These are phyloP conservation scores for Coemansia sp. DNA, from an alignment of 192 early-diverging fungal species.

Conservation along the genomic window DNA sequence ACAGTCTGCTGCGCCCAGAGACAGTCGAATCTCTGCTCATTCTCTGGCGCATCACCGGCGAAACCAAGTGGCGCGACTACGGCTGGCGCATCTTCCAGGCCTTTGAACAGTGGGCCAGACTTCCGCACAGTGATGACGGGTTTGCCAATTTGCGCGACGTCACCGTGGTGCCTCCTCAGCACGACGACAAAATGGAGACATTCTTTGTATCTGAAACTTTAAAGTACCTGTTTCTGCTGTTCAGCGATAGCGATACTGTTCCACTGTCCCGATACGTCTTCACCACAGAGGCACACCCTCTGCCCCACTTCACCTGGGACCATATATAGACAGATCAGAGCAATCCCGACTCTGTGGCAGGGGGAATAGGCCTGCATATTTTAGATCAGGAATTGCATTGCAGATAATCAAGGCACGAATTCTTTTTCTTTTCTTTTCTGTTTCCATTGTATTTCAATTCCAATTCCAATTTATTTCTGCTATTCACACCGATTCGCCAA, in stretches of 20 bases:
- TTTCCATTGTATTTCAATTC: too few species aligned
- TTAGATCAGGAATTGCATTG: too few species aligned
- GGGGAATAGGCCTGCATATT: too few species aligned
- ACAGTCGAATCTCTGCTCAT: conserved; percentile 87
- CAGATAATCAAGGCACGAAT: too few species aligned
- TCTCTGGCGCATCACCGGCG: conserved; percentile 80
- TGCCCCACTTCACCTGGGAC: conserved; percentile 42
- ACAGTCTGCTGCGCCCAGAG: conserved; percentile 79
- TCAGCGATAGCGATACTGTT: conserved; percentile 60
- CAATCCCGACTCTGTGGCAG: too few species aligned
- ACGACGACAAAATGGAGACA: conserved; percentile 53
- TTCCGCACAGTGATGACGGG: conserved; percentile 54
- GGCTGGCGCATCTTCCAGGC: conserved; percentile 81
- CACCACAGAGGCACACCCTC: conserved; percentile 93
- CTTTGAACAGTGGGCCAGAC: conserved; percentile 72
- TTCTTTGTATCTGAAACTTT: conserved; percentile 93
- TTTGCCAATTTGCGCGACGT: conserved; percentile 55
- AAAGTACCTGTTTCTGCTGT: conserved; percentile 91
- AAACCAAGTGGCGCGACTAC: conserved; percentile 70
- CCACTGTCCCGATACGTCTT: conserved; percentile 83
- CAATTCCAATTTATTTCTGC: too few species aligned
- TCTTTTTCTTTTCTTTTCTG: neutral
- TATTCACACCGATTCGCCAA: neutral
- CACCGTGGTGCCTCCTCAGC: conserved; percentile 21
- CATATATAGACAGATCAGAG: too few species aligned